These are phyloP conservation scores for Triadica sebifera DNA, from an alignment of 345 rosid species.

Conservation along the genomic window DNA sequence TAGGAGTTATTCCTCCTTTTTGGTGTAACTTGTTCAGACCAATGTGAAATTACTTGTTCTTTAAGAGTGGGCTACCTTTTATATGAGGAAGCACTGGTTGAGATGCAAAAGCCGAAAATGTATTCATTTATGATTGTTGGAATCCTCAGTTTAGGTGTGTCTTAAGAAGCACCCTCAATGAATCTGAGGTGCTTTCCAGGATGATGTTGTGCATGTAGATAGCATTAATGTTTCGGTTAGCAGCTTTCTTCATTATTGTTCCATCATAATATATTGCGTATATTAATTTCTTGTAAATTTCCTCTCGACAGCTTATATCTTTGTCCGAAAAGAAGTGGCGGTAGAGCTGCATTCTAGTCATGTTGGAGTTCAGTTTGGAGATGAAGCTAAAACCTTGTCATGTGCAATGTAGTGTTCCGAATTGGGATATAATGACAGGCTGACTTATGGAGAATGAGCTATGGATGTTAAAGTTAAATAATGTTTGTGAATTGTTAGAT, in stretches of 20 bases:
- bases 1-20: no score
- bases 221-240: background rate
- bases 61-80: no score
- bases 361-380: background rate
- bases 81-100: no score
- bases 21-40: no score
- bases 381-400: constrained; percentile 1
- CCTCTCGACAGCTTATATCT: constrained; percentile 47
- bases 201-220: background rate
- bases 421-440: constrained; percentile 3
- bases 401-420: background rate
- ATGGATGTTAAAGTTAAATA: constrained; percentile 7
- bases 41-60: no score
- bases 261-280: no score
- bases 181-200: no score
- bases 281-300: background rate
- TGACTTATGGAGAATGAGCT: constrained; percentile 10
- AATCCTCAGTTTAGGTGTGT: no score
- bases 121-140: no score
- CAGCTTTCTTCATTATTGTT: background rate
- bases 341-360: constrained; percentile 9
- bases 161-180: no score
- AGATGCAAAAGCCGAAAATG: no score
- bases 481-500: constrained; percentile 10
- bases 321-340: constrained; percentile 43